A percentile compares a stretch with the other conserved stretches of the same genome.
Conservation (phyloP, 768 basidiomycete genomes). For the Sporobolomyces pararoseus region DNA sequence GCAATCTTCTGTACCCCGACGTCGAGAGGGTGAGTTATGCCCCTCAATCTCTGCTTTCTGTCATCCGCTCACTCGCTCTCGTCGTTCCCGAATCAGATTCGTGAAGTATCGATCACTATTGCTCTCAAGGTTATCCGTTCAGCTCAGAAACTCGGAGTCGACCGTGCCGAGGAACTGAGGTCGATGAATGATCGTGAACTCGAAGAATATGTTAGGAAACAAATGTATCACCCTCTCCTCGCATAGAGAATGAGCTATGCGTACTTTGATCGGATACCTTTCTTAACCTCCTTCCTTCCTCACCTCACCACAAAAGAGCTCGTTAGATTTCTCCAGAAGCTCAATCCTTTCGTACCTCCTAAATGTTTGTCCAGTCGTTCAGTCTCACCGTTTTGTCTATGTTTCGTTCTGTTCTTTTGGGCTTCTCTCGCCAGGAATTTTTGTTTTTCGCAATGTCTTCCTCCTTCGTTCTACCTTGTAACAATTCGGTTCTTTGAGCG, state of each 20-base stretch:
- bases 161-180: conserved; percentile 38
- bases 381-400: neutral
- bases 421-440: neutral
- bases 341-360: too few relatives aligned
- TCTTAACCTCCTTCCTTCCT: too few relatives aligned
- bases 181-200: conserved; percentile 35
- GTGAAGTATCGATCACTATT: conserved; percentile 76
- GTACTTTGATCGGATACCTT: neutral
- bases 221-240: conserved; percentile 40
- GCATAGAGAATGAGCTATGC: neutral
- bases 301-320: too few relatives aligned
- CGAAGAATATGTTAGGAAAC: conserved; percentile 24
- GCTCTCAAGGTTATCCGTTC: conserved; percentile 70
- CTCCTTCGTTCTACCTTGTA: too few relatives aligned
- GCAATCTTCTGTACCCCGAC: conserved; percentile 74
- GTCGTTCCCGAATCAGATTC: conserved; percentile 50
- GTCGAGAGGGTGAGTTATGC: conserved; percentile 59
- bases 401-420: neutral
- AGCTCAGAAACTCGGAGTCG: conserved; percentile 59
- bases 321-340: too few relatives aligned
- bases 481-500: too few relatives aligned
- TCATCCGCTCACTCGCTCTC: neutral
- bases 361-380: neutral
- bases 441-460: neutral
- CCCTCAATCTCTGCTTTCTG: neutral